Base-by-base conservation (phyloP, 805 yeast species). In the Ogataea siamensis region DNA sequence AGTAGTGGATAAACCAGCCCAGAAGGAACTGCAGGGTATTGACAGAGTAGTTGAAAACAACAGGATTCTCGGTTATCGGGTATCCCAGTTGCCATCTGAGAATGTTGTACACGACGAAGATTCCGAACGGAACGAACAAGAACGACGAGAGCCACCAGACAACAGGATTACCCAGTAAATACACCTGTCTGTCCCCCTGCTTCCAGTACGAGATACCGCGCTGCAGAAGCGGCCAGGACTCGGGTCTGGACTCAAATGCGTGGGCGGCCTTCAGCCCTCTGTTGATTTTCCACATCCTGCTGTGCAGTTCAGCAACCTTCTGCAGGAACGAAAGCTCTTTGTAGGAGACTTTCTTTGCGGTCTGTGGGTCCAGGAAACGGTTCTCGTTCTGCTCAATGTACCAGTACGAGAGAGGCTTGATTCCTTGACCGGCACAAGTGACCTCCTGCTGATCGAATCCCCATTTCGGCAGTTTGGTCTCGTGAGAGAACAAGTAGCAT, bases 131-230 rank as follows among this genome's bases (percentile, higher is more conserved):
- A 14, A 70, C 54, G 41, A 81, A 63, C n/a, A 73, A 55, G 12
- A 71, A 64, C 11, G 88, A 64, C 11, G 78, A 71, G 5, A 81
- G 57, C 87, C 87, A 85, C 94, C 94, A 85, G 19, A 76, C 66
- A 30, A 80, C 70, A n/a, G 87, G 85, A 54, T 85, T 85, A 62
- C 95, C 95, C 14, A 85, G 53, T 42, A 85, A 65, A 55, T 85
- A 85, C 27, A 85, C 71, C 58, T 78, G 85, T 17, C 40, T 41
- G 21, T 54, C 50, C 43, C 68, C 74, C 47, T 71, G 64, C 43
- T 77, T 71, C 94, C 94, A 85, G 65, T 85, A 85, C 59, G 82
- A 81, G 54, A 85, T 84, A 63, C 95, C 95, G 64, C 94, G 77
- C 33, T 66, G 53, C 44, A 85, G 68, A 20, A 80, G 64, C 40